Conservation (phyloP, 2,329 filamentous ascomycete species). For the Coleophoma cylindrospora region DNA sequence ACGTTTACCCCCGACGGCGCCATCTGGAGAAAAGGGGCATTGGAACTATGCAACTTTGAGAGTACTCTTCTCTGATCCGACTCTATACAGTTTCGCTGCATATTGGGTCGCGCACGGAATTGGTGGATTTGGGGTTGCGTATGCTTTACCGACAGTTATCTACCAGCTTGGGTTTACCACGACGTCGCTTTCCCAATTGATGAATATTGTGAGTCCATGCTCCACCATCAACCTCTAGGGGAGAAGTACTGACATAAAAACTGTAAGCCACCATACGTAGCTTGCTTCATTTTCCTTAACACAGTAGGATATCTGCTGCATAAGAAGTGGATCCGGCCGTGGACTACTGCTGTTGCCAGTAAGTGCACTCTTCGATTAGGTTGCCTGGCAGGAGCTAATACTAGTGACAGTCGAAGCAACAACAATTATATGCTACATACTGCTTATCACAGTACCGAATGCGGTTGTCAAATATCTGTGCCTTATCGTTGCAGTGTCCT, state of each 20-base stretch:
- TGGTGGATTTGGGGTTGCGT: conserved; percentile 34
- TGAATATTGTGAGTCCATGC: conserved; percentile 31
- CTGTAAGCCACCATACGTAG: conserved; percentile 30
- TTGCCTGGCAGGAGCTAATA: conserved; percentile 6
- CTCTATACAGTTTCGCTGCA: conserved; percentile 30
- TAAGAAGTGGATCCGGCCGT: conserved; percentile 29
- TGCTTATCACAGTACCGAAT: conserved; percentile 30
- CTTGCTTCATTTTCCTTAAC: conserved; percentile 33
- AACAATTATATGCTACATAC: conserved; percentile 33
- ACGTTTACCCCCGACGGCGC: conserved; percentile 24
- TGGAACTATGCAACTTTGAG: conserved; percentile 29
- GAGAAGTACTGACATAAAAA: too few relatives aligned
- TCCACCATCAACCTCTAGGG: not conserved
- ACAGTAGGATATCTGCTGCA: conserved; percentile 29
- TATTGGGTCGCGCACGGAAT: conserved; percentile 38
- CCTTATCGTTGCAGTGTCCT: conserved; percentile 29
- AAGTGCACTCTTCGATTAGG: conserved; percentile 7
- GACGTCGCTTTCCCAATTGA: conserved; percentile 35
- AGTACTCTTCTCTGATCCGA: conserved; percentile 27
- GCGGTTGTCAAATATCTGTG: conserved; percentile 30
- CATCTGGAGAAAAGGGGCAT: conserved; percentile 24
- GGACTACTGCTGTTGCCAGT: conserved; percentile 34
- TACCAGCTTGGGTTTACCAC: conserved; percentile 36
- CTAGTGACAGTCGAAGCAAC: conserved; percentile 25
- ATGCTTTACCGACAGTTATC: conserved; percentile 36